Base-by-base conservation (phyloP, 495 filamentous ascomycete genomes). In the Aspergillus taichungensis region DNA sequence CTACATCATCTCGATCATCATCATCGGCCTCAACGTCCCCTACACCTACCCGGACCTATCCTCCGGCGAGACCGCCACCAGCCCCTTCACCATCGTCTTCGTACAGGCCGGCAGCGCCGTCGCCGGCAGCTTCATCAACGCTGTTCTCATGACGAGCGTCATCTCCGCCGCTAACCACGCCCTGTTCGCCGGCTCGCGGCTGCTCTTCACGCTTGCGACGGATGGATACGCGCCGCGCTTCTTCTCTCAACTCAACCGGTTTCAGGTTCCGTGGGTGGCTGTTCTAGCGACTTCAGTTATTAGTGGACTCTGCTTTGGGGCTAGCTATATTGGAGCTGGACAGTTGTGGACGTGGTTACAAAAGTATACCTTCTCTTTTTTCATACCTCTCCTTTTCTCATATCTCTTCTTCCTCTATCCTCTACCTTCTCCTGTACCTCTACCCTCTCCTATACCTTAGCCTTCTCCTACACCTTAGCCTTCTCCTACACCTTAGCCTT, bases 321-420 rank as follows among this genome's bases (percentile, higher is more conserved):
- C 75, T 1, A 76, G 71, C 47, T 81, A 78, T 34, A 79, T 81
- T 43, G 78, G 79, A 0, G 77, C 78, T 0, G 77, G 78, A 11
- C 63, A 78, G 40, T 43, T 74, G 4, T 80, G 75, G 75, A 69
- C 65, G 3, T 80, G 76, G 76, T 54, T 80, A 29, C 75, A 78
- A 47, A 75, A 76, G 67, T 71, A 59, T 37, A 56, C 47, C 31
- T 3, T 8, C 34, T 6, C 32, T 13, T 11, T 30, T 35, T 27
- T n/a, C n/a, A 37, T 29, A n/a, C n/a, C n/a, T n/a, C n/a, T n/a
- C n/a, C n/a, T n/a, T n/a, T n/a, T n/a, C n/a, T n/a, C n/a, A n/a
- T n/a, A n/a, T n/a, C n/a, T n/a, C n/a, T n/a, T n/a, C n/a, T n/a
- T n/a, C n/a, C n/a, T n/a, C n/a, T n/a, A n/a, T n/a, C n/a, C n/a